These are phyloP conservation scores for Eleusine coracana DNA, from an alignment of 176 grass and related monocot species.

Conservation along the genomic window DNA sequence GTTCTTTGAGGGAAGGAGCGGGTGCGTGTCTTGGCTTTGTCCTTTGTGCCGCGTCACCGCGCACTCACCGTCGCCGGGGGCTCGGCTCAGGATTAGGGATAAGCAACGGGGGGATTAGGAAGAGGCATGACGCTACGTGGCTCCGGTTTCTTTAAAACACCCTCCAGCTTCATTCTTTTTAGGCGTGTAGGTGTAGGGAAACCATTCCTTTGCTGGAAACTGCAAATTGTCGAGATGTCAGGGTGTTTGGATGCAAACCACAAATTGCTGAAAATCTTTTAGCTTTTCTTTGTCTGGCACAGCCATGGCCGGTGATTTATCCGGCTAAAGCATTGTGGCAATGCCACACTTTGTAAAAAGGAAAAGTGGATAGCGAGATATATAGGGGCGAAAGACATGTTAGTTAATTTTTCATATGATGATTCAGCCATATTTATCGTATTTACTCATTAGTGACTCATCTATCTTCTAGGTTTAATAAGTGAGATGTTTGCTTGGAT, in stretches of 20 bases:
- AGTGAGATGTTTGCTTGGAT: no score
- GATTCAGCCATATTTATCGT: no score
- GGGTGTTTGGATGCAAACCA: neutral
- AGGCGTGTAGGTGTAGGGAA: neutral
- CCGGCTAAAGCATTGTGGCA: neutral
- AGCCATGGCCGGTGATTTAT: neutral
- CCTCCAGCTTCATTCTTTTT: neutral
- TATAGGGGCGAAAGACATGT: neutral
- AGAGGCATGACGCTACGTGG: neutral
- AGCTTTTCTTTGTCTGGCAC: neutral
- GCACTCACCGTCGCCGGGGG: conserved; percentile 14
- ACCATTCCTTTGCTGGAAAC: neutral
- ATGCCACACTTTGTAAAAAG: neutral
- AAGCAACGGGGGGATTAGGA: conserved; percentile 15
- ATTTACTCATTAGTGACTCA: no score
- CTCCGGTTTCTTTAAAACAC: neutral
- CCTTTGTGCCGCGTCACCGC: conserved; percentile 39
- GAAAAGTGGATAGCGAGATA: neutral
- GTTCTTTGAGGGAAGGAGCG: conserved; percentile 24
- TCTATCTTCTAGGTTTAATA: no score
- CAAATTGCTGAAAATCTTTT: neutral
- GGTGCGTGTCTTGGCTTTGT: conserved; percentile 18
- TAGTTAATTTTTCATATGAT: neutral
- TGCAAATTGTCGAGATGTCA: neutral
- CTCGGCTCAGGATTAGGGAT: conserved; percentile 25